phyloP scores from a whole-genome alignment of 2,329 filamentous ascomycete species.

The Macrophomina tecta region DNA sequence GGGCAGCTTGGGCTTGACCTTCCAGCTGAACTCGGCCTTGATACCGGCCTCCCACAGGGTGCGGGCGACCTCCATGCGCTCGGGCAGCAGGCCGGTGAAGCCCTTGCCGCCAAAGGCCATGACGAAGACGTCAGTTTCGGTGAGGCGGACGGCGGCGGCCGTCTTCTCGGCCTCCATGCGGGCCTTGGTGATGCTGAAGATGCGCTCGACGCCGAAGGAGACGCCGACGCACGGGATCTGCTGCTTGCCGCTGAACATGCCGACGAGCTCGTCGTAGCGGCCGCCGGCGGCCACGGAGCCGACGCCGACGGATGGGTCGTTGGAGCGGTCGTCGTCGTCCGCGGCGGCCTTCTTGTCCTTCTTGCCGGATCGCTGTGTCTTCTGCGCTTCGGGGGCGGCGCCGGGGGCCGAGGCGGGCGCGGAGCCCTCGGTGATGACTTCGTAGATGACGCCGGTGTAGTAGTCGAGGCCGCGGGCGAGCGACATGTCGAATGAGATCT shows the following conservation, averaged over 20 bases:
- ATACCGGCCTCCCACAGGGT: slow-evolving; percentile 85
- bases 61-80: slow-evolving; percentile 81
- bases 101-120: slow-evolving; percentile 94
- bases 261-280: slow-evolving; percentile 90
- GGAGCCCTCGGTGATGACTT: slow-evolving; percentile 83
- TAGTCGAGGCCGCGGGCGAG: slow-evolving; percentile 92
- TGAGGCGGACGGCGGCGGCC: slow-evolving; percentile 63
- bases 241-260: slow-evolving; percentile 87
- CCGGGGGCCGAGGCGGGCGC: slow-evolving; percentile 55
- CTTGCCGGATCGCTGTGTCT: slow-evolving; percentile 49
- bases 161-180: slow-evolving; percentile 68
- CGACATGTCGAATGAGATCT: slow-evolving; percentile 86
- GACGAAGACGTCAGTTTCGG: slow-evolving; percentile 87
- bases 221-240: slow-evolving; percentile 91
- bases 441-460: slow-evolving; percentile 89
- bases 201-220: slow-evolving; percentile 93
- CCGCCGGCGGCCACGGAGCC: slow-evolving; percentile 89
- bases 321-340: slow-evolving; percentile 71
- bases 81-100: slow-evolving; percentile 77
- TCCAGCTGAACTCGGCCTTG: slow-evolving; percentile 90
- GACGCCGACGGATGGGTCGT: slow-evolving; percentile 81
- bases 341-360: slow-evolving; percentile 54
- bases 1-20: slow-evolving; percentile 86
- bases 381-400: slow-evolving; percentile 46
- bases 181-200: slow-evolving; percentile 89